Evolutionary conservation across 495 filamentous ascomycete species (phyloP).

Genomic region (Daldinia bambusicola): DNA sequence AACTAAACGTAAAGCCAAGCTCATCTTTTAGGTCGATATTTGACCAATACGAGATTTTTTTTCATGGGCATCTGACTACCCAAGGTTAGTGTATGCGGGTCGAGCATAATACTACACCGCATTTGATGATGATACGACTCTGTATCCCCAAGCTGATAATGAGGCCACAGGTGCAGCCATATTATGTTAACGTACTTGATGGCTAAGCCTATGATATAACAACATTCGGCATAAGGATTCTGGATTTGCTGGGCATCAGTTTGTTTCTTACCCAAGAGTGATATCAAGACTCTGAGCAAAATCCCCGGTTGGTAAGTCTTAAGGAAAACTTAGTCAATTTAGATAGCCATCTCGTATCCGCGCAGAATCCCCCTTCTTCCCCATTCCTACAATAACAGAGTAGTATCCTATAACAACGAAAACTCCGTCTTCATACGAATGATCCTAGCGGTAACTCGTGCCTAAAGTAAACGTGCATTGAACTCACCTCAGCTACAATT

Average conservation of each 20-base stretch:
- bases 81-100: too few species aligned
- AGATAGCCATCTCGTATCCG: constrained; percentile 12
- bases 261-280: neutral
- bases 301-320: neutral
- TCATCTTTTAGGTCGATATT: neutral
- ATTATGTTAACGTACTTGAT: constrained; percentile 10
- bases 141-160: constrained; percentile 8
- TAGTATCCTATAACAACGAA: neutral
- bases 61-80: neutral
- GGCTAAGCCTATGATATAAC: constrained; percentile 7
- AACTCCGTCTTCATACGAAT: neutral
- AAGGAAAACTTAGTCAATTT: neutral
- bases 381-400: neutral
- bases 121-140: constrained; percentile 13
- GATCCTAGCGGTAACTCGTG: constrained; percentile 10
- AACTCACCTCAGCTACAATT: neutral
- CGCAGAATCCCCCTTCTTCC: constrained; percentile 9
- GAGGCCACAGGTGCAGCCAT: neutral
- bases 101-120: constrained; percentile 6
- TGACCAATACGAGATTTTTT: constrained; percentile 23
- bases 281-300: neutral
- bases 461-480: constrained; percentile 9
- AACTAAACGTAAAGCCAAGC: neutral
- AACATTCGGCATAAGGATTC: neutral
- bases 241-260: neutral